Conservation (phyloP, 768 basidiomycete genomes). For the Leccinum boreale region DNA sequence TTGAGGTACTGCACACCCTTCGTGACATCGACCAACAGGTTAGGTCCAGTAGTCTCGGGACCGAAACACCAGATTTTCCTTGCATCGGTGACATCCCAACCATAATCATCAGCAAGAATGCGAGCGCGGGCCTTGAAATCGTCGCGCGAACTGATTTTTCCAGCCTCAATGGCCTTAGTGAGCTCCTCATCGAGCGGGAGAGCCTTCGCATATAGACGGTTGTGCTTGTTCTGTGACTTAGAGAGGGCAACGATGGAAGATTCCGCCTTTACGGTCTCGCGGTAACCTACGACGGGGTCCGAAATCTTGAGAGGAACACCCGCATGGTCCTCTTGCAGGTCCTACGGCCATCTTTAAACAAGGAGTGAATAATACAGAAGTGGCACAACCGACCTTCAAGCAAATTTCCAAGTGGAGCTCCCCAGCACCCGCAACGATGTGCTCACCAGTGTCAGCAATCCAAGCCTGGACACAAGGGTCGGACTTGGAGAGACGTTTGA, state of each 20-base stretch:
- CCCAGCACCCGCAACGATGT: constrained; percentile 99
- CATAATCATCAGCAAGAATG: constrained; percentile 90
- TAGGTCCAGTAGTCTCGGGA: constrained; percentile 95
- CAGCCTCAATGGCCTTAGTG: constrained; percentile 85
- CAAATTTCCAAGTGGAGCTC: constrained; percentile 99
- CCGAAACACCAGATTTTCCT: constrained; percentile 99
- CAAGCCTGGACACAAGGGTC: constrained; percentile 98
- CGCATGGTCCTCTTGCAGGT: constrained; percentile 99
- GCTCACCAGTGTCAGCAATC: constrained; percentile 90
- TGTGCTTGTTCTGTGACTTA: constrained; percentile 99
- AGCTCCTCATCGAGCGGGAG: constrained; percentile 93
- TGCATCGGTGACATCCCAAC: constrained; percentile 99
- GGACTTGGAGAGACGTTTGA: constrained; percentile 99
- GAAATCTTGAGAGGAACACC: constrained; percentile 99
- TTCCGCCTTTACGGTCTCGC: constrained; percentile 96
- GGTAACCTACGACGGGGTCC: constrained; percentile 95
- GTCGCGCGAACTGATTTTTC: constrained; percentile 85
- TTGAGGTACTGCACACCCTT: constrained; percentile 99
- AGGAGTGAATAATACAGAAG: neutral
- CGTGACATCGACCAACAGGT: constrained; percentile 95
- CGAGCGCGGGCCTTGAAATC: constrained; percentile 98
- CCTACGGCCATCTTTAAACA: constrained; percentile 43
- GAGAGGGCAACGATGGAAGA: constrained; percentile 95
- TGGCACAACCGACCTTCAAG: constrained; percentile 66
- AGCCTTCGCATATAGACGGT: constrained; percentile 94